Evolutionary conservation across 768 basidiomycete genomes (phyloP).

Genomic region (Lepiota subincarnata): DNA sequence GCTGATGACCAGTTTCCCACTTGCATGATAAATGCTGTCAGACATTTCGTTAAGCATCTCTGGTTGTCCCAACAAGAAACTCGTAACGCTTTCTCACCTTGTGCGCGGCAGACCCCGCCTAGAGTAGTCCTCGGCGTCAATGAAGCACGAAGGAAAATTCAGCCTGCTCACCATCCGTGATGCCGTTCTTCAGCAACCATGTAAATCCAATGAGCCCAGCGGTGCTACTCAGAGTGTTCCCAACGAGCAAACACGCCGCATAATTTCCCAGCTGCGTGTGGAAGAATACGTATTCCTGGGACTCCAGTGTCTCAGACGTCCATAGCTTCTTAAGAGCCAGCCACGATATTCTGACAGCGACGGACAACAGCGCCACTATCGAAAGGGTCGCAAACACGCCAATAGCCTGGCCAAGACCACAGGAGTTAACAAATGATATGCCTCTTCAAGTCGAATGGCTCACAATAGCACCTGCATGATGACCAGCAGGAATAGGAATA

Average conservation of each 20-base stretch:
- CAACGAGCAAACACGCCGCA: slow-evolving; percentile 56
- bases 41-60: background rate
- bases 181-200: slow-evolving; percentile 43
- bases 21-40: slow-evolving; percentile 52
- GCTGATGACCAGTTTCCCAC: slow-evolving; percentile 57
- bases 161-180: slow-evolving; percentile 42
- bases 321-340: slow-evolving; percentile 35
- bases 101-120: slow-evolving; percentile 51
- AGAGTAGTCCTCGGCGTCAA: background rate
- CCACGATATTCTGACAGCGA: slow-evolving; percentile 45
- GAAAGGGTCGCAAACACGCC: slow-evolving; percentile 53
- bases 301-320: slow-evolving; percentile 19
- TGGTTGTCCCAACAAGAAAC: background rate
- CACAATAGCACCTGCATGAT: slow-evolving; percentile 36
- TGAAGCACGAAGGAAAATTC: background rate
- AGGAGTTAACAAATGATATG: background rate
- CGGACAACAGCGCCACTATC: slow-evolving; percentile 45
- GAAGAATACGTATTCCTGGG: slow-evolving; percentile 59
- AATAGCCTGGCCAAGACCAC: slow-evolving; percentile 32
- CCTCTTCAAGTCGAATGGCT: slow-evolving; percentile 13
- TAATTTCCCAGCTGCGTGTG: slow-evolving; percentile 69
- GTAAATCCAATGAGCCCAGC: slow-evolving; percentile 51
- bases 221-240: slow-evolving; percentile 49
- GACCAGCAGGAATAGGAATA: slow-evolving; percentile 25
- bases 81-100: slow-evolving; percentile 42